Conservation (phyloP, 2,329 filamentous ascomycete genomes). For the Decorospora gaudefroyi region DNA sequence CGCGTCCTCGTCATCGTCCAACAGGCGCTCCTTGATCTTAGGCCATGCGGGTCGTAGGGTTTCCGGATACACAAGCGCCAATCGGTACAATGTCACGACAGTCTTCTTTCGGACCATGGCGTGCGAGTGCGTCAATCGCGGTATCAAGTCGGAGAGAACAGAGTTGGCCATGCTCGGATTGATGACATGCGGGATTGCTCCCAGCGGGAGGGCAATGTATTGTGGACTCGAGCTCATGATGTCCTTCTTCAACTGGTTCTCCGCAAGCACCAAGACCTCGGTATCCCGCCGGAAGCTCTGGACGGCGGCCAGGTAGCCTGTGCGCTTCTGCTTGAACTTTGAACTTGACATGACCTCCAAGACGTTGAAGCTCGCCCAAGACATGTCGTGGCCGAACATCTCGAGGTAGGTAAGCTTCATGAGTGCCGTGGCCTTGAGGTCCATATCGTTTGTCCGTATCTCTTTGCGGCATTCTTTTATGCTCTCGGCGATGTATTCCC, state of each 20-base stretch:
- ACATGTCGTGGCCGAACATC: constrained; percentile 99
- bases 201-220: constrained; percentile 82
- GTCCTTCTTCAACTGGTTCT: constrained; percentile 96
- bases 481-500: constrained; percentile 90
- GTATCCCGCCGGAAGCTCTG: constrained; percentile 96
- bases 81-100: constrained; percentile 87
- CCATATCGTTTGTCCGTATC: constrained; percentile 92
- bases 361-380: constrained; percentile 97
- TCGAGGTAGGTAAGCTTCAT: constrained; percentile 97
- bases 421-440: constrained; percentile 93
- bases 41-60: constrained; percentile 92
- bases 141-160: constrained; percentile 81
- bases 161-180: constrained; percentile 91
- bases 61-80: constrained; percentile 95
- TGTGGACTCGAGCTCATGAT: constrained; percentile 72
- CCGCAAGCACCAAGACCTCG: constrained; percentile 95
- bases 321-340: constrained; percentile 93
- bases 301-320: constrained; percentile 91
- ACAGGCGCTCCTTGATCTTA: constrained; percentile 91
- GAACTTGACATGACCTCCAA: constrained; percentile 97
- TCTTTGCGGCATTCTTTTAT: constrained; percentile 95
- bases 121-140: constrained; percentile 83
- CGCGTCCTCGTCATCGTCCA: constrained; percentile 86
- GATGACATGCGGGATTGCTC: constrained; percentile 91
- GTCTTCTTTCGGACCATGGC: constrained; percentile 92